Evolutionary conservation across 441 rosid species (phyloP), one percentile per base, ranked within the genome.

Genomic region (Arabidopsis lyrata): DNA sequence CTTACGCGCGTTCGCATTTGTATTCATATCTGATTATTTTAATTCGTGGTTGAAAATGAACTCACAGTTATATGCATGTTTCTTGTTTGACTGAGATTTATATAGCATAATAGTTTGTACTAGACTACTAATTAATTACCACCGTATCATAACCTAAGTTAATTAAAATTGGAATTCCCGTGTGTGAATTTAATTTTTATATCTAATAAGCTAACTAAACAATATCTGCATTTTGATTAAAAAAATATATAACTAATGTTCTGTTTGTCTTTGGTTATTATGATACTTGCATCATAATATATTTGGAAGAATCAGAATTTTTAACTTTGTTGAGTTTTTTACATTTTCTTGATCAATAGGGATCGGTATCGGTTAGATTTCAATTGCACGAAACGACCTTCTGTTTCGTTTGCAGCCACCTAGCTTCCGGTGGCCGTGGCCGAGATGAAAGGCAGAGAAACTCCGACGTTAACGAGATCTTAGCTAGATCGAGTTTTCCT

Each of bases 391-490:
- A 88, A 77, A 91, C 98, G 16, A 89, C 89, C 84, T 88, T 93
- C 83, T 96, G 99, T 90, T 91, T 96, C 73, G 86, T 91, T 15
- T 93, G 99, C 65, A 66, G 86, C 70, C 99, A 96, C 79, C 81
- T 96, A 63, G 99, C 99, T 63, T 96, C 99, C 0, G 99, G 99
- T 20, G 93, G 94, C 5, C 86, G 86, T 32, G 92, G 90, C 74
- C 90, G 91, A 2, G 98, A 95, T 59, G 90, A 78, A 55, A 81
- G 83, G 63, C 79, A 74, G 9, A 84, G 99, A 83, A 95, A 93
- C 75, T 81, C 91, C 12, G 85, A 93, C 24, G 90, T 81, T 10
- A 76, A 78, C 0, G 89, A 90, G 72, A 92, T 95, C 22, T 73
- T 92, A 29, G 66, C 88, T 7, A 80, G 97, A 53, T 90, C 98